Percentiles rank a stretch among this genome's conserved stretches.
These are phyloP conservation scores for Acidiella bohemica DNA, from an alignment of 495 filamentous ascomycete species.

Conservation along the genomic window DNA sequence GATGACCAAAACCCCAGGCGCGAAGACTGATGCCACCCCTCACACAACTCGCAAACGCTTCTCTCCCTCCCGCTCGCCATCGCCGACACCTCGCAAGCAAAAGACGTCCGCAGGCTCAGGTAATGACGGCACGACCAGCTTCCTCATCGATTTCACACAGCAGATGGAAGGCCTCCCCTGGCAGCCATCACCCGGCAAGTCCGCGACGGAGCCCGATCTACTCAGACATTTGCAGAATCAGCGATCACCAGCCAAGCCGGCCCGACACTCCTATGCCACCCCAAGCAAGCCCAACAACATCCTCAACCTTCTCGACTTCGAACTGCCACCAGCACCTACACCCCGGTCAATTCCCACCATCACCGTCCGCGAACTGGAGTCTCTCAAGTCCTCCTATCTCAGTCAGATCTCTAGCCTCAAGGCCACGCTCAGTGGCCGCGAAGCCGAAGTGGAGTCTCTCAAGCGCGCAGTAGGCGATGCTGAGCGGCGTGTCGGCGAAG, in stretches of 20 bases:
- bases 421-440: slow-evolving; percentile 76
- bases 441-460: slow-evolving; percentile 73
- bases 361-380: slow-evolving; percentile 83
- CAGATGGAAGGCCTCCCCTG: slow-evolving; percentile 44
- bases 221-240: slow-evolving; percentile 33
- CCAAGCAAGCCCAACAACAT: slow-evolving; percentile 36
- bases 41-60: slow-evolving; percentile 27
- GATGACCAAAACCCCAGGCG: slow-evolving; percentile 22
- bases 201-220: slow-evolving; percentile 32
- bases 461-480: slow-evolving; percentile 78
- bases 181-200: slow-evolving; percentile 34
- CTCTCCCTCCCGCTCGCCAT: slow-evolving; percentile 35
- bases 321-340: slow-evolving; percentile 77
- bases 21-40: slow-evolving; percentile 24
- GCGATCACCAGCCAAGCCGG: slow-evolving; percentile 30
- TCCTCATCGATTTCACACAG: slow-evolving; percentile 77
- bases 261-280: slow-evolving; percentile 27
- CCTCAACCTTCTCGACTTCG: slow-evolving; percentile 74
- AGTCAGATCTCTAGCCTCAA: slow-evolving; percentile 83
- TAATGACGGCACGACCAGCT: slow-evolving; percentile 50
- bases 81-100: slow-evolving; percentile 44
- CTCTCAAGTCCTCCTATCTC: slow-evolving; percentile 72
- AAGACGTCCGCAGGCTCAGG: slow-evolving; percentile 24
- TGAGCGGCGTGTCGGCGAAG: slow-evolving; percentile 80
- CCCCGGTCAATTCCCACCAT: slow-evolving; percentile 83